These are phyloP conservation scores for Escovopsis sp. DNA, from an alignment of 2,329 filamentous ascomycete species.

Conservation along the genomic window DNA sequence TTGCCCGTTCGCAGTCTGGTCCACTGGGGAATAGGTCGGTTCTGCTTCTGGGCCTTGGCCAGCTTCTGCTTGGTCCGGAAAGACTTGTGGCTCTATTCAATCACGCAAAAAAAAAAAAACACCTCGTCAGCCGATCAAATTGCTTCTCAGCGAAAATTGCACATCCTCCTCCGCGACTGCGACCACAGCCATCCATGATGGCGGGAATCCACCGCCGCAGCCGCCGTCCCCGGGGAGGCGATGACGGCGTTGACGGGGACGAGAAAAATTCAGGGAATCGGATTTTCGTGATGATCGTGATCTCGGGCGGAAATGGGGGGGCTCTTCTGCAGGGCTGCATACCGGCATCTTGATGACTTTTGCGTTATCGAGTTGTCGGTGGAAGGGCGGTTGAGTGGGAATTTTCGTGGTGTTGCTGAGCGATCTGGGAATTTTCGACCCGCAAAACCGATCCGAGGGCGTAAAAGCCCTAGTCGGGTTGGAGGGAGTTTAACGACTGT, in stretches of 20 bases:
- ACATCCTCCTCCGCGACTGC: no score
- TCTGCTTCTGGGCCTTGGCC: constrained; percentile 99
- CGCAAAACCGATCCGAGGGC: constrained; percentile 16
- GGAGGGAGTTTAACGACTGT: constrained; percentile 9
- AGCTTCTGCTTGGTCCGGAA: constrained; percentile 99
- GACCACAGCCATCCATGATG: no score
- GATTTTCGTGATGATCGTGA: no score
- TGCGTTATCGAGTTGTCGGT: constrained; percentile 18
- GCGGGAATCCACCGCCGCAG: no score
- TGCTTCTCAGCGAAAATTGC: no score
- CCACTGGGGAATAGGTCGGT: constrained; percentile 99
- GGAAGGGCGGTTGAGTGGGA: constrained; percentile 14
- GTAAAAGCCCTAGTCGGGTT: constrained; percentile 22
- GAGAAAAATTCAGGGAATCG: no score
- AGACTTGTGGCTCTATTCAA: constrained; percentile 84
- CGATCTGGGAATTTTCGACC: constrained; percentile 20
- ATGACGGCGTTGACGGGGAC: no score
- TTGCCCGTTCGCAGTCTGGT: constrained; percentile 96
- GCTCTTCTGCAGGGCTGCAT: constrained; percentile 11
- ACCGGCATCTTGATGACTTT: constrained; percentile 27
- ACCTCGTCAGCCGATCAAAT: background rate
- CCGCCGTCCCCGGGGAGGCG: no score
- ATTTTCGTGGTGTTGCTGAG: constrained; percentile 16
- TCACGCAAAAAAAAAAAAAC: background rate
- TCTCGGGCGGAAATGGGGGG: background rate